phyloP scores from a whole-genome alignment of 495 filamentous ascomycete genomes.

The Pyrenopolyporus hunteri region DNA sequence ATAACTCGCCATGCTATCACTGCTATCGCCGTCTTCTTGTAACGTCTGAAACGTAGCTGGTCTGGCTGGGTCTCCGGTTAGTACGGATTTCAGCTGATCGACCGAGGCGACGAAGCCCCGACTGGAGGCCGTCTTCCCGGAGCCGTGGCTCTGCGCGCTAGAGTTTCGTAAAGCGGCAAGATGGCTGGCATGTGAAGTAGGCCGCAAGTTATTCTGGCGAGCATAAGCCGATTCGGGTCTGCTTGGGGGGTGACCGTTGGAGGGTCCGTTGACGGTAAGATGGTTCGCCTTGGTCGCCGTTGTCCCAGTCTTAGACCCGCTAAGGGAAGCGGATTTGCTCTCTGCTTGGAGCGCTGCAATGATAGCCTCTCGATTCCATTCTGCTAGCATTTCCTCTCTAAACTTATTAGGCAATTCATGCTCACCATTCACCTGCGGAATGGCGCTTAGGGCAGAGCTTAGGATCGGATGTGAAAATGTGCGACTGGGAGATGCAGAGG shows the following conservation, averaged over 20 bases:
- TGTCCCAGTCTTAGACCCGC: constrained; percentile 70
- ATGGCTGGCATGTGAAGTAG: constrained; percentile 47
- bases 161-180: constrained; percentile 46
- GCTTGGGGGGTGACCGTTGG: constrained; percentile 47
- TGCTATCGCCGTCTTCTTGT: constrained; percentile 53
- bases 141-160: constrained; percentile 53
- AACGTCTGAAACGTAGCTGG: constrained; percentile 43
- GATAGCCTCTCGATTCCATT: constrained; percentile 78
- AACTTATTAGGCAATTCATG: constrained; percentile 56
- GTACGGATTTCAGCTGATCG: constrained; percentile 73
- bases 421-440: constrained; percentile 43
- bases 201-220: constrained; percentile 50
- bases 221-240: constrained; percentile 48
- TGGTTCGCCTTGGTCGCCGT: constrained; percentile 60
- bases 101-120: constrained; percentile 76
- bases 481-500: constrained; percentile 73
- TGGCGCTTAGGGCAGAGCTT: constrained; percentile 49
- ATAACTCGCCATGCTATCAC: constrained; percentile 65
- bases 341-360: constrained; percentile 70
- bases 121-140: constrained; percentile 62
- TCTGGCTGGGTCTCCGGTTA: constrained; percentile 64
- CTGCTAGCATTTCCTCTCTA: constrained; percentile 68
- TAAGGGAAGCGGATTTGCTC: constrained; percentile 72
- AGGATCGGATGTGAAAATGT: constrained; percentile 66
- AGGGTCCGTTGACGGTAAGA: constrained; percentile 61